Conservation (phyloP, 192 early-diverging fungal genomes). For the Diversispora epigaea region DNA sequence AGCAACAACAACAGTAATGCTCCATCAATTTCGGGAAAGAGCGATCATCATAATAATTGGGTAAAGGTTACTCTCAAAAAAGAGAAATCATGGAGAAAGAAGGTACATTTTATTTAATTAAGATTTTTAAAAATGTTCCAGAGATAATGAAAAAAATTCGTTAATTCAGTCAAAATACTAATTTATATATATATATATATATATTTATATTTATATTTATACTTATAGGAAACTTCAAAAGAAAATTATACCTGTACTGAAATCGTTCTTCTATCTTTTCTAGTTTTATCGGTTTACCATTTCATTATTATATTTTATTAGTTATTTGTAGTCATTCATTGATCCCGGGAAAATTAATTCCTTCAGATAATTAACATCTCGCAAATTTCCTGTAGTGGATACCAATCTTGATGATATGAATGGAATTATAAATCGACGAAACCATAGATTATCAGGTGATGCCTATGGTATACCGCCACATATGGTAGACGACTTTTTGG, state of each 20-base stretch:
- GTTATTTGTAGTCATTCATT: not conserved
- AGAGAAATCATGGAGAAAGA: not conserved
- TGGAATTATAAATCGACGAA: conserved; percentile 45
- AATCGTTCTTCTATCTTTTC: not conserved
- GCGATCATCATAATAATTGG: not conserved
- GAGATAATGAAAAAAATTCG: not conserved
- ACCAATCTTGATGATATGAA: conserved; percentile 46
- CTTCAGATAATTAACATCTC: not conserved
- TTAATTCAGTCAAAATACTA: not conserved
- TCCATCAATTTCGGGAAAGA: not conserved
- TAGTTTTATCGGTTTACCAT: not conserved
- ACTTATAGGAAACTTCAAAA: not conserved
- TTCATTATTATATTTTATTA: too few species aligned
- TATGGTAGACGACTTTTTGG: not conserved
- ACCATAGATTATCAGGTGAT: conserved; percentile 15
- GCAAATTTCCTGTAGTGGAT: conserved; percentile 35
- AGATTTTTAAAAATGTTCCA: not conserved
- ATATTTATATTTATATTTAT: not conserved
- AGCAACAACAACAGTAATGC: not conserved
- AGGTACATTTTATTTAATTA: conserved; percentile 7
- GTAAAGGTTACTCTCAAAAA: not conserved
- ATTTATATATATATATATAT: not conserved
- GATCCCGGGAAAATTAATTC: not conserved
- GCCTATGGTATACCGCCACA: not conserved
- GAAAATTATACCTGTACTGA: not conserved